Base-by-base conservation (phyloP, 352 stramenopile genomes). In the Pythium insidiosum region DNA sequence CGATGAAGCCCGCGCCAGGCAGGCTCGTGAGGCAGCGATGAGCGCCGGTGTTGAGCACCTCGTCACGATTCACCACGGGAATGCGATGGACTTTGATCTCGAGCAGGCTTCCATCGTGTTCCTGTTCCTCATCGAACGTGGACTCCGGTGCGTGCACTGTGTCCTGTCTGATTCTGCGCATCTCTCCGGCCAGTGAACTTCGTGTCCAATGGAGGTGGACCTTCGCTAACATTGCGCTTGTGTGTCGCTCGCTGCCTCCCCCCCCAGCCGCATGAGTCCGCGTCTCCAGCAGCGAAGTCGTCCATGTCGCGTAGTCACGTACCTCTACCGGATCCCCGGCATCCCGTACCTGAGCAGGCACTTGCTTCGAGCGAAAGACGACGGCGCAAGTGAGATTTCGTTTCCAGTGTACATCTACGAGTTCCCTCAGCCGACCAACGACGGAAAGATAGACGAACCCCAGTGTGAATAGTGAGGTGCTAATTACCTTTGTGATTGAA, bases 321-420 rank as follows among this genome's bases (percentile, higher is more conserved):
- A 91, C 46, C 45, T 91, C 36, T 91, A 91, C 63, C 65, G 61
- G 35, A 73, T 88, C 37, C 67, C 75, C 0, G 70, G 61, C 5
- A 38, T 72, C 6, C 48, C 43, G 11, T 54, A 62, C 13, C 47
- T 61, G 24, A 58, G 47, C 19, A 70, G 66, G 26, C 72, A 85
- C 43, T 63, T 88, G 10, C 42, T 91, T 22, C 53, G 50, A 12
- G 56, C 50, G 9, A 73, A 65, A 23, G 68, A 78, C 16, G 41
- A 36, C 21, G 49, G 36, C 13, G 37, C n/a, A n/a, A n/a, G 58
- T 6, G 61, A 85, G 24, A 58, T 77, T 22, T 59, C 60, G 16
- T 91, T 91, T 52, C 78, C 75, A 18, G 63, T 91, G 37, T 91
- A 75, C 58, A 50, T 86, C 41, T 91, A 90, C 53, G 57, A 66